Evolutionary conservation across 2,329 filamentous ascomycete species (phyloP).

Genomic region (Graphiopsis chlorocephala): DNA sequence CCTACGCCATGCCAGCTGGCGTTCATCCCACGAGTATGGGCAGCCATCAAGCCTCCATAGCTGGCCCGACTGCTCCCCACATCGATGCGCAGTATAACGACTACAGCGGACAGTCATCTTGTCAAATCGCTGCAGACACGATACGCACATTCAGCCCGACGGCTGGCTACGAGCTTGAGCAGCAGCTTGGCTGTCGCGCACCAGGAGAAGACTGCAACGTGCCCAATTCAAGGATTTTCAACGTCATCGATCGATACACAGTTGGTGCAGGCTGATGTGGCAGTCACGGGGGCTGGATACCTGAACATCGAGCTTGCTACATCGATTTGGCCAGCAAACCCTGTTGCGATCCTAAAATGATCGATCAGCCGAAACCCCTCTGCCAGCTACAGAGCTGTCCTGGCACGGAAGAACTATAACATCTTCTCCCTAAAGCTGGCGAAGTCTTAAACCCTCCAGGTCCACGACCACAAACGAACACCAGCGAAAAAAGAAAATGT

Average conservation of each 20-base stretch:
- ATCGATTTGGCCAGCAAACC: background rate
- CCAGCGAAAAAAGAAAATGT: background rate
- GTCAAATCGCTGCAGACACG: slow-evolving; percentile 44
- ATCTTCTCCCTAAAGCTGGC: background rate
- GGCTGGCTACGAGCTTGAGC: slow-evolving; percentile 38
- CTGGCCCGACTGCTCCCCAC: background rate
- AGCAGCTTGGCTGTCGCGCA: slow-evolving; percentile 40
- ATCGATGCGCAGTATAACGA: background rate
- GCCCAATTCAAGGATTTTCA: slow-evolving; percentile 43
- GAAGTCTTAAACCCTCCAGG: background rate
- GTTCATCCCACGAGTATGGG: background rate
- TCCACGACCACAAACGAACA: background rate
- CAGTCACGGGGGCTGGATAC: background rate
- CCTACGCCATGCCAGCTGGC: background rate
- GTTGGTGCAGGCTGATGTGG: background rate
- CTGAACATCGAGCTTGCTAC: background rate
- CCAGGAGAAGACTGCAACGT: slow-evolving; percentile 41
- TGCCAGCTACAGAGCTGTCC: background rate
- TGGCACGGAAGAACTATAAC: background rate
- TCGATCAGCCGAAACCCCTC: background rate
- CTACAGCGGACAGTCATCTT: slow-evolving; percentile 29
- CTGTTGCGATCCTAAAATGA: background rate
- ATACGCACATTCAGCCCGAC: slow-evolving; percentile 45
- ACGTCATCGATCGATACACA: slow-evolving; percentile 45
- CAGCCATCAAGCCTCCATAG: too few species aligned